These are phyloP conservation scores for Ceratobasidium sp. DNA, from an alignment of 1,284 basidiomycete species.

Conservation along the genomic window DNA sequence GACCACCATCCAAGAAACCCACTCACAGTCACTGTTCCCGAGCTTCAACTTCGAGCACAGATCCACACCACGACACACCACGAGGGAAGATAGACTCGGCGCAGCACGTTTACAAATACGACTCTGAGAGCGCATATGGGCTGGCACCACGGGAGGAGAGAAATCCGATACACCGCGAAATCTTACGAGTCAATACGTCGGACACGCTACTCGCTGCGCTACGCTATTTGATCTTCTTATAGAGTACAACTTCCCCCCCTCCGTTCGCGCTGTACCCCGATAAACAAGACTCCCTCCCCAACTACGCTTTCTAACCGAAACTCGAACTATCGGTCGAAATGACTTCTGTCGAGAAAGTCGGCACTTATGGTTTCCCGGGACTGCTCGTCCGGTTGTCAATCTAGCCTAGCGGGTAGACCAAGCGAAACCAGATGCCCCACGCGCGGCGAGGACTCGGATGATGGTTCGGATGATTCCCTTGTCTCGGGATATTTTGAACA, in stretches of 20 bases:
- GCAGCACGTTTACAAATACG: constrained; percentile 2
- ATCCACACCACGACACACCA: background rate
- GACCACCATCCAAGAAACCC: background rate
- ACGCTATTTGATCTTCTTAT: background rate
- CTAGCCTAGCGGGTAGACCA: constrained; percentile 38
- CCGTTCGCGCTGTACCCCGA: constrained; percentile 10
- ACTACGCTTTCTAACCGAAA: background rate
- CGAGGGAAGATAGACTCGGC: constrained; percentile 8
- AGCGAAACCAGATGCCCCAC: background rate
- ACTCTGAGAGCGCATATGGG: constrained; percentile 7
- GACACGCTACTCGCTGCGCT: background rate
- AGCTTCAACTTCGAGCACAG: background rate
- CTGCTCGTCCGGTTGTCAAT: constrained; percentile 11
- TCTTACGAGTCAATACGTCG: background rate
- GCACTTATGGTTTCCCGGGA: background rate
- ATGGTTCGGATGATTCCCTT: constrained; percentile 9
- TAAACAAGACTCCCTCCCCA: background rate
- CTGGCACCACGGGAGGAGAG: constrained; percentile 8
- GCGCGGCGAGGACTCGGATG: constrained; percentile 7
- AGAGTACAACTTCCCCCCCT: constrained; percentile 31
- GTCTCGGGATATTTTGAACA: background rate
- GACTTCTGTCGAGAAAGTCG: constrained; percentile 3
- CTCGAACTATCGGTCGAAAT: constrained; percentile 12
- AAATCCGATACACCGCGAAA: constrained; percentile 10
- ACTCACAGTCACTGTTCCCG: background rate